These are phyloP conservation scores for Ganoderma boninense DNA, from an alignment of 1,284 basidiomycete genomes.

Conservation along the genomic window DNA sequence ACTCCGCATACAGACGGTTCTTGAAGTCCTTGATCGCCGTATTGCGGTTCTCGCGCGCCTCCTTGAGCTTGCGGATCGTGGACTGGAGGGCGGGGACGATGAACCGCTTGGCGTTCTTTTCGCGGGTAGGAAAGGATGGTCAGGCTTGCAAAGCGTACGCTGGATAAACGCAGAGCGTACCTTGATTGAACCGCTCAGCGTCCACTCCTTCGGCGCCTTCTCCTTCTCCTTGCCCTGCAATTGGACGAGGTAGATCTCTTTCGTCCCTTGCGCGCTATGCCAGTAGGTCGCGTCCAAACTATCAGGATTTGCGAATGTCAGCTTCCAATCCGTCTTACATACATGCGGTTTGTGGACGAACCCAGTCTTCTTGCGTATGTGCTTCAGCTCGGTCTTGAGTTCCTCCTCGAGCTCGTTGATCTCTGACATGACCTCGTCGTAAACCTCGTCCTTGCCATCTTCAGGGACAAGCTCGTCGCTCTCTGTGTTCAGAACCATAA, in stretches of 20 bases:
- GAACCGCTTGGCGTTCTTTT: conserved; percentile 78
- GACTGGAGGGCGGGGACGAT: conserved; percentile 76
- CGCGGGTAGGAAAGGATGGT: background rate
- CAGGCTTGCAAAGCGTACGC: background rate
- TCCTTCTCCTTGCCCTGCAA: conserved; percentile 59
- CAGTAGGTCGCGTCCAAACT: conserved; percentile 76
- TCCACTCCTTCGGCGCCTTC: conserved; percentile 85
- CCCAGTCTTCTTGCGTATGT: conserved; percentile 68
- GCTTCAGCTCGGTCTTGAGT: conserved; percentile 72
- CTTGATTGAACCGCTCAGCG: conserved; percentile 84
- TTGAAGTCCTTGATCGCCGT: conserved; percentile 86
- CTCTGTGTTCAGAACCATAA: conserved; percentile 51
- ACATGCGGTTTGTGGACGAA: conserved; percentile 35
- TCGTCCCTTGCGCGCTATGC: conserved; percentile 86
- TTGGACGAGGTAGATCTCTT: conserved; percentile 93
- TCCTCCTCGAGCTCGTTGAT: conserved; percentile 74
- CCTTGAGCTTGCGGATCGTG: conserved; percentile 85
- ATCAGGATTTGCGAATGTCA: background rate
- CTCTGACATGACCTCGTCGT: conserved; percentile 79
- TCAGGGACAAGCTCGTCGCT: conserved; percentile 77
- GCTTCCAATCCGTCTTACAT: background rate
- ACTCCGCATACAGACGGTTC: conserved; percentile 82
- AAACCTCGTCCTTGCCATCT: conserved; percentile 84
- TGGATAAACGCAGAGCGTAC: conserved; percentile 45
- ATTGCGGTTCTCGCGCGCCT: conserved; percentile 88